These are phyloP conservation scores for Botrytis aclada DNA, from an alignment of 2,329 filamentous ascomycete genomes.

Conservation along the genomic window DNA sequence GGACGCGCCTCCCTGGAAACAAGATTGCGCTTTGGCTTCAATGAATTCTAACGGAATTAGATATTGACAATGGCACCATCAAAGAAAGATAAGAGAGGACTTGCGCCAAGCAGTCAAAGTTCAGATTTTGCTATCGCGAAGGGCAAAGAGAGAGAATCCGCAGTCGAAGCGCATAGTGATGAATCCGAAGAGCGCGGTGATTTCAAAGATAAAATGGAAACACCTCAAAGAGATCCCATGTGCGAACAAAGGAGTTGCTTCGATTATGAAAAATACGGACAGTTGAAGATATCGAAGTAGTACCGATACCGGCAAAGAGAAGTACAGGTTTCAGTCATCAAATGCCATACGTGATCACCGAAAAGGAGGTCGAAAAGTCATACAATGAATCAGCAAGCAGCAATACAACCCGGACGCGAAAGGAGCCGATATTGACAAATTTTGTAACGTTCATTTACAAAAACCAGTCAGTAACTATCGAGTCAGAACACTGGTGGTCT, in stretches of 20 bases:
- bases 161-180: too few species aligned
- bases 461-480: not conserved
- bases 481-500: not conserved
- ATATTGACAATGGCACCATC: not conserved
- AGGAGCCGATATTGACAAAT: not conserved
- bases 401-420: not conserved
- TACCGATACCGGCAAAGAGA: not conserved
- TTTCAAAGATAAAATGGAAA: not conserved
- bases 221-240: not conserved
- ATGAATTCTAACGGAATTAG: not conserved
- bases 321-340: not conserved
- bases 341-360: not conserved
- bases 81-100: rapidly evolving
- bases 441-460: not conserved
- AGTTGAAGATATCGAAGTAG: not conserved
- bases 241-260: not conserved
- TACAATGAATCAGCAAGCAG: not conserved
- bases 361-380: not conserved
- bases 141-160: not conserved
- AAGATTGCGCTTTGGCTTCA: not conserved
- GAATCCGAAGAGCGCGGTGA: too few species aligned
- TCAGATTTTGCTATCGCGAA: not conserved
- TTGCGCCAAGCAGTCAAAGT: not conserved
- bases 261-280: not conserved
- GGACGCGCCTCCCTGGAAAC: too few species aligned